A percentile compares a stretch with the other conserved stretches of the same genome.
These are phyloP conservation scores for Medicago truncatula DNA, from an alignment of 306 rosid species.

Conservation along the genomic window DNA sequence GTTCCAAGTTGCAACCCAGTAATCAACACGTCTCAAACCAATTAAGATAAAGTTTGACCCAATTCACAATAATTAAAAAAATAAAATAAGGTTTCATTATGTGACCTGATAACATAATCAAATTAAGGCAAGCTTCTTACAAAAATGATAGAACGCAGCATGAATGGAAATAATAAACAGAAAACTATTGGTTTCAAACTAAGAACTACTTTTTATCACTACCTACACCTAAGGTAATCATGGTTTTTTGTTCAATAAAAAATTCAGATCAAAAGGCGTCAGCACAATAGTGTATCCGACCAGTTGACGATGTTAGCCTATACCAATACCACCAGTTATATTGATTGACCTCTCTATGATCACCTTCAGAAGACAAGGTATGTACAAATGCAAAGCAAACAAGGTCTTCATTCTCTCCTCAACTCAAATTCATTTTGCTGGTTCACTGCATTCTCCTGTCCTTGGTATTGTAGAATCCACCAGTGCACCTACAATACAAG, in stretches of 20 bases:
- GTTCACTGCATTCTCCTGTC: slow-evolving; percentile 49
- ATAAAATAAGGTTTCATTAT: not conserved
- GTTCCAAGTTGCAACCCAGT: not conserved
- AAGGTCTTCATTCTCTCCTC: slow-evolving; percentile 39
- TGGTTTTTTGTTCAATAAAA: slow-evolving; percentile 37
- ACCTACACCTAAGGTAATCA: slow-evolving; percentile 53
- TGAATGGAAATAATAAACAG: slow-evolving; percentile 28
- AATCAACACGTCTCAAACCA: not conserved
- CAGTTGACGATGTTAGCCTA: slow-evolving; percentile 49
- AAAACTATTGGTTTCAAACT: slow-evolving; percentile 29
- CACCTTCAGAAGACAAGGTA: slow-evolving; percentile 55
- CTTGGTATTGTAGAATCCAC: slow-evolving; percentile 54
- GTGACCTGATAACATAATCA: not conserved
- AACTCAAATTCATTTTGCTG: slow-evolving; percentile 47
- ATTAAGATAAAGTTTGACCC: slow-evolving; percentile 10
- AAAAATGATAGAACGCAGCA: slow-evolving; percentile 42
- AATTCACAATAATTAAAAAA: not conserved
- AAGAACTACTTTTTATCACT: slow-evolving; percentile 46
- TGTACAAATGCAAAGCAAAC: slow-evolving; percentile 64
- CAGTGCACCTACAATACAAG: slow-evolving; percentile 44
- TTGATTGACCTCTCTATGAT: slow-evolving; percentile 42
- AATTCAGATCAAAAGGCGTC: slow-evolving; percentile 37
- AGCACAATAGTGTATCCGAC: slow-evolving; percentile 46
- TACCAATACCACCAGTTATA: slow-evolving; percentile 64
- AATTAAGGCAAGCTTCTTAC: slow-evolving; percentile 24